Percentiles rank a stretch among this genome's conserved stretches.
phyloP scores from a whole-genome alignment of 257 asterid genomes.

The Rehmannia glutinosa region DNA sequence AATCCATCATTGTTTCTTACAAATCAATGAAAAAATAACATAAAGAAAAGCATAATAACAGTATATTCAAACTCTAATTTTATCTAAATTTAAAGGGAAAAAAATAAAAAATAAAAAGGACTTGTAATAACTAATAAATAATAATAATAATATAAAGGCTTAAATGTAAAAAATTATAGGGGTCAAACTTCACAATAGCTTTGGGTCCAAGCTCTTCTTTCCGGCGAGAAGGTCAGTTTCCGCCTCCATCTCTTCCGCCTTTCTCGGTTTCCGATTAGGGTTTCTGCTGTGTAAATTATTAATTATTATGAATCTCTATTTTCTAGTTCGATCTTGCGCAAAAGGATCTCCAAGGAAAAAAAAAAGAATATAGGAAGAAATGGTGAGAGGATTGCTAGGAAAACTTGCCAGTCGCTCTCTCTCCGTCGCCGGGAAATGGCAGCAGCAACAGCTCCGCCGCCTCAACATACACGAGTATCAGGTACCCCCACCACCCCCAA shows the following conservation, averaged over 20 bases:
- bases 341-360: not conserved
- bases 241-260: conserved; percentile 15
- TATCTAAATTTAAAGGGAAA: no score
- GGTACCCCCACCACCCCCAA: conserved; percentile 35
- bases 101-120: no score
- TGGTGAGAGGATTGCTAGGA: conserved; percentile 82
- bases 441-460: conserved; percentile 98
- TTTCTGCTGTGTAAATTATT: not conserved
- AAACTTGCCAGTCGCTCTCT: conserved; percentile 78
- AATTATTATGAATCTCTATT: not conserved
- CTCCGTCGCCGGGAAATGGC: conserved; percentile 95
- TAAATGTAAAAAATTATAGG: not conserved
- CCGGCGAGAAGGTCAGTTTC: conserved; percentile 26
- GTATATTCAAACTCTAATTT: no score
- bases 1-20: no score
- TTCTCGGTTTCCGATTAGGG: conserved; percentile 13
- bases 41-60: no score
- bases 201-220: not conserved
- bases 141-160: not conserved
- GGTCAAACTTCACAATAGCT: conserved; percentile 2
- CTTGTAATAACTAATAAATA: no score
- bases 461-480: conserved; percentile 97
- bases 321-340: conserved; percentile 25
- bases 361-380: conserved; percentile 9
- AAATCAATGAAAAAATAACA: no score